Base-by-base conservation (phyloP, 805 yeast genomes). In the Limtongia smithiae region DNA sequence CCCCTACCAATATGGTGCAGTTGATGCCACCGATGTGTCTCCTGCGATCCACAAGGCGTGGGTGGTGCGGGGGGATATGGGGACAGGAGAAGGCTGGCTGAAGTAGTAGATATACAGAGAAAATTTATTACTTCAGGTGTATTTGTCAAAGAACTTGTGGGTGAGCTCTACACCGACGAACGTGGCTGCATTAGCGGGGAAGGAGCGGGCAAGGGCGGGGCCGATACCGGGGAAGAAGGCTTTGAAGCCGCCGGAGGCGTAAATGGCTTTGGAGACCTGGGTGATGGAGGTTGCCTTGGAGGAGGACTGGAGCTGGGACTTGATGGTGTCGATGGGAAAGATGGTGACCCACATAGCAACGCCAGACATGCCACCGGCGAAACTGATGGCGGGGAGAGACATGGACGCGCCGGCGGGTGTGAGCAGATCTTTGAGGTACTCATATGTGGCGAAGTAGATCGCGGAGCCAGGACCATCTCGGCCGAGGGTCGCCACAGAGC, bases 101-200 rank as follows among this genome's bases (percentile, higher is more conserved):
- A n/a, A n/a, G n/a, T n/a, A n/a, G n/a, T n/a, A n/a, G n/a, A n/a
- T n/a, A n/a, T n/a, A n/a, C n/a, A n/a, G n/a, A n/a, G n/a, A n/a
- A n/a, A n/a, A n/a, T n/a, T n/a, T n/a, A n/a, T n/a, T n/a, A n/a
- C n/a, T n/a, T n/a, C 28, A 39, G 15, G 43, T 39, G 35, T 20
- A 44, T 35, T 37, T 43, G 37, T 51, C 61, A 62, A 71, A 68
- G 41, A 62, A 58, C 44, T 63, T 54, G 60, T 66, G 64, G 20
- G 95, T 86, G 50, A 90, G 63, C 67, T 91, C 98, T 27, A 91
- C 97, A 40, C 97, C 98, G 31, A 88, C 77, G 71, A 91, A 91
- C 2, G 97, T 90, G 7, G 98, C 97, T n/a, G 98, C 98, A 68
- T 93, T 91, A 20, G 97, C 97, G 2, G 97, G 97, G 83, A 93